Conservation (phyloP, 495 filamentous ascomycete genomes). For the Penicillium waksmanii region DNA sequence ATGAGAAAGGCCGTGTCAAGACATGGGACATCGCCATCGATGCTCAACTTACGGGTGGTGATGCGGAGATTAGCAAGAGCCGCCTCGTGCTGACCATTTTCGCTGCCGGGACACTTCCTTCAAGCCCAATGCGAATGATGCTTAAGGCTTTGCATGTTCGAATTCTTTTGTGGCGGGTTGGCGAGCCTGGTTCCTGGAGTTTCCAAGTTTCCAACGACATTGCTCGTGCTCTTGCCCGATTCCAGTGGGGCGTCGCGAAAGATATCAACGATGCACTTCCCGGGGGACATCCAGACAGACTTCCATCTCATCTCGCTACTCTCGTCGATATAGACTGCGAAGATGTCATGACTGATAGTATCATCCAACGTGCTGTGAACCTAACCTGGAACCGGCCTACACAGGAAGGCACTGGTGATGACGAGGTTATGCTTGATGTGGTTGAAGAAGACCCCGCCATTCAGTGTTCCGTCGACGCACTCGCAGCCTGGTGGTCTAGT, state of each 20-base stretch:
- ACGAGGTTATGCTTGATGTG: conserved; percentile 74
- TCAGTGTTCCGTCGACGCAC: conserved; percentile 82
- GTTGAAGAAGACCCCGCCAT: conserved; percentile 88
- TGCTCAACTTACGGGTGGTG: conserved; percentile 92
- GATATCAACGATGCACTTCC: conserved; percentile 63
- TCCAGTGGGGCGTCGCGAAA: conserved; percentile 81
- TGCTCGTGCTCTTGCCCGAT: conserved; percentile 67
- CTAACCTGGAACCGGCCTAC: conserved; percentile 86
- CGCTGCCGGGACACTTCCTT: conserved; percentile 84
- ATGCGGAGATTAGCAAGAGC: conserved; percentile 85
- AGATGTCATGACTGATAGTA: conserved; percentile 72
- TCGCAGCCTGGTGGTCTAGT: conserved; percentile 89
- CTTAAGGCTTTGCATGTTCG: conserved; percentile 90
- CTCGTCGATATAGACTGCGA: conserved; percentile 78
- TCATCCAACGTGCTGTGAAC: conserved; percentile 87
- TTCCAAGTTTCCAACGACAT: conserved; percentile 65
- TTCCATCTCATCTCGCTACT: conserved; percentile 75
- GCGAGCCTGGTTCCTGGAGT: conserved; percentile 62
- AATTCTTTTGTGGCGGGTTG: conserved; percentile 80
- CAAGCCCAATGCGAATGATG: conserved; percentile 85
- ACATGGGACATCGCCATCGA: conserved; percentile 95
- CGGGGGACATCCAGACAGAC: conserved; percentile 60
- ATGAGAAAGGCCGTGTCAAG: conserved; percentile 85
- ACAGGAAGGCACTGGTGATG: conserved; percentile 60
- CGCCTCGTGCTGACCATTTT: conserved; percentile 85